Percentiles rank a stretch among this genome's conserved stretches.
These are phyloP conservation scores for Suhomyces yuchorum DNA, from an alignment of 1,139 yeast genomes.

Conservation along the genomic window DNA sequence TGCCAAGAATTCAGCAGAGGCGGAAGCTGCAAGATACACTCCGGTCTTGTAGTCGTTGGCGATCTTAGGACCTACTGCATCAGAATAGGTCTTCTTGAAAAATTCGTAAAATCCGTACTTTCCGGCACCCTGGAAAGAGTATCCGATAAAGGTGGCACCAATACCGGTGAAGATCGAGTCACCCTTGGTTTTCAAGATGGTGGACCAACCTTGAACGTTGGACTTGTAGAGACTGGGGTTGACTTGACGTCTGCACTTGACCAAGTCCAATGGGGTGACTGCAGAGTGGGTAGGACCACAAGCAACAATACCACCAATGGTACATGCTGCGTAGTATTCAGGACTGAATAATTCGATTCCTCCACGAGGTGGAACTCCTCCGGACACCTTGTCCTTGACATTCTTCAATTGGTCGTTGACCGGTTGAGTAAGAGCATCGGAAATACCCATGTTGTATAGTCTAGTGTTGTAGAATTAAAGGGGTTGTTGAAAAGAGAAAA, in stretches of 20 bases:
- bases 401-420: conserved; percentile 30
- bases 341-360: conserved; percentile 60
- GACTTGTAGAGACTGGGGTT: conserved; percentile 69
- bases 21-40: conserved; percentile 80
- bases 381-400: conserved; percentile 20
- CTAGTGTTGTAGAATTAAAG: background rate
- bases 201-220: conserved; percentile 75
- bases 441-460: conserved; percentile 16
- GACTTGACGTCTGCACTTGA: conserved; percentile 91
- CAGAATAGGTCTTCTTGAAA: conserved; percentile 77
- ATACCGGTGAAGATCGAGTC: conserved; percentile 80
- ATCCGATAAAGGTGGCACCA: conserved; percentile 90
- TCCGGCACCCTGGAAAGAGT: conserved; percentile 94
- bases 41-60: conserved; percentile 71
- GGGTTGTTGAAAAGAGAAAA: background rate
- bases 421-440: conserved; percentile 38
- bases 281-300: conserved; percentile 96
- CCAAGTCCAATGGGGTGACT: conserved; percentile 89
- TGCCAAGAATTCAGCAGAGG: conserved; percentile 90
- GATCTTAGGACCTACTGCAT: conserved; percentile 62
- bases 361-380: conserved; percentile 14
- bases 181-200: conserved; percentile 74
- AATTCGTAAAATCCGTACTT: conserved; percentile 92
- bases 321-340: conserved; percentile 81
- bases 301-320: conserved; percentile 85